A percentile compares a stretch with the other conserved stretches of the same genome.
phyloP scores from a whole-genome alignment of 106 monocot species.

The Allium cepa region DNA sequence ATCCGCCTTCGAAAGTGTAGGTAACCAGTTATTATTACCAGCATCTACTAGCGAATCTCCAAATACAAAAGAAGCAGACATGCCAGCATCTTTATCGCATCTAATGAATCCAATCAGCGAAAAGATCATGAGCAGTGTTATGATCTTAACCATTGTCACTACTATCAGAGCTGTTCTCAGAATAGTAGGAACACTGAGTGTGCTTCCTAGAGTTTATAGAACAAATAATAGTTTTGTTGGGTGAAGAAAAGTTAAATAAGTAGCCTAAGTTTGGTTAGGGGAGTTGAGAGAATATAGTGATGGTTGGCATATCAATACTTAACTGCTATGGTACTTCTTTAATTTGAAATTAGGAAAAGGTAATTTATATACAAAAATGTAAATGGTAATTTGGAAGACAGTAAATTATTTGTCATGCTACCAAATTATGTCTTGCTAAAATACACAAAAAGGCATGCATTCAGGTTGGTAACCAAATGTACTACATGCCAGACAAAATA shows the following conservation, averaged over 20 bases:
- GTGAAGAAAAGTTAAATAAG: no score
- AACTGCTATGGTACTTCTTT: conserved; percentile 2
- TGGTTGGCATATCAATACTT: conserved; percentile 6
- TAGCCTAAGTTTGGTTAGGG: neutral
- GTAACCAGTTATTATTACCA: conserved; percentile 81
- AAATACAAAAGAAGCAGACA: conserved; percentile 58
- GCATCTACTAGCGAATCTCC: conserved; percentile 91
- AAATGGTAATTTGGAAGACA: neutral
- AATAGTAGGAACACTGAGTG: neutral
- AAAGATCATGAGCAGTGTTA: neutral
- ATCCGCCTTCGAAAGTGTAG: conserved; percentile 63
- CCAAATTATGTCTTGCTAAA: neutral
- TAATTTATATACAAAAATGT: neutral
- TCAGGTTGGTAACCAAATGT: neutral
- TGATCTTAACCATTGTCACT: neutral
- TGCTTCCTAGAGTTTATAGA: conserved; percentile 5
- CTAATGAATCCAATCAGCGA: neutral
- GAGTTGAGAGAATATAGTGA: neutral
- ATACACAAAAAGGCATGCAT: neutral
- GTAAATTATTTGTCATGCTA: neutral
- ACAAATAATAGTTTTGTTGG: neutral
- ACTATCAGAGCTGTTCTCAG: neutral
- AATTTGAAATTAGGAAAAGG: neutral
- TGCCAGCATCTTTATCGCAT: neutral
- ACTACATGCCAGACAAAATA: neutral